Evolutionary conservation across 768 basidiomycete genomes (phyloP), one percentile per base, ranked within the genome.

Genomic region (Astraeus odoratus): DNA sequence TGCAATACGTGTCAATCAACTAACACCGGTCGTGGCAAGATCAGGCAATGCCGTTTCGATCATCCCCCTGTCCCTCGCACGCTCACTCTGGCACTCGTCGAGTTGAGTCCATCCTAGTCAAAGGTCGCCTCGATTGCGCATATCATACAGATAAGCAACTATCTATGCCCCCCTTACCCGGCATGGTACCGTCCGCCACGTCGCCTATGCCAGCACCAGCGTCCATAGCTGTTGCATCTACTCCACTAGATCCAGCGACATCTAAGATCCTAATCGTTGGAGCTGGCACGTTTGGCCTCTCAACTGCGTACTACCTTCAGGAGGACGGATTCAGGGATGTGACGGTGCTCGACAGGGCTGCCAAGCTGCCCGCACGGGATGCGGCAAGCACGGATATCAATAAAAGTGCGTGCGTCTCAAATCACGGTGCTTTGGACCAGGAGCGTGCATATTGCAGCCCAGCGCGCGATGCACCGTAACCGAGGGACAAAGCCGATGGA

Each of bases 281-380:
- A 22, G 82, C 86, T 31, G 90, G 90, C 4, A 81, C 81, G 51
- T 94, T 94, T 59, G 93, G 93, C 5, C 68, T 89, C 40, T 93
- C 90, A 15, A 86, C 93, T 0, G 93, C 91, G 1, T 75, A 80
- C 52, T 80, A 89, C 58, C 78, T 95, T 42, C 69, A 94, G 39
- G 60, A 67, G 44, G 68, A 81, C 48, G 83, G 86, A 15, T 92
- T 81, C 64, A 71, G 63, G 13, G 57, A 81, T 46, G 74, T 95
- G 50, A 87, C 80, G 0, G 65, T 96, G 6, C 69, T 95, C 40
- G 93, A 95, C 58, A 75, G 82, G 51, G 77, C 86, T 6, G 55
- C 58, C 1, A 66, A 66, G 2, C 57, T 94, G 3, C 93, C 93
- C 3, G 89, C 93, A 1, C 75, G 78, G 3, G 92, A 95, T 57